Evolutionary conservation across 257 asterid species (phyloP).

Genomic region (Dorcoceras hygrometricum): DNA sequence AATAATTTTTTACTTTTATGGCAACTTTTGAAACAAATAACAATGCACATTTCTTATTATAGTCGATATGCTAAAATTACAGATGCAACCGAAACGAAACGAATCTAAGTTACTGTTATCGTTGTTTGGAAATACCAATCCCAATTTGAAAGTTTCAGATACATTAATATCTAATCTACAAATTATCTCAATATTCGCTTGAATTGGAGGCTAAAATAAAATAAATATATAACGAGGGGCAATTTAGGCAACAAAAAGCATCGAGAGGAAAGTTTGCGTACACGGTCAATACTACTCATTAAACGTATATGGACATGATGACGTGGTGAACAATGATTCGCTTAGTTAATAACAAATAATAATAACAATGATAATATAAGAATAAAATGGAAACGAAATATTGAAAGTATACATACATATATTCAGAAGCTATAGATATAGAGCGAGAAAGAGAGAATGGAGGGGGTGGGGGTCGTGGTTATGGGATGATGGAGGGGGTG

Average conservation of each 20-base stretch:
- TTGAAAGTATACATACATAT: slow-evolving; percentile 17
- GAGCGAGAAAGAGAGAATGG: slow-evolving; percentile 18
- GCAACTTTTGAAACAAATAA: no score
- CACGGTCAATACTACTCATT: slow-evolving; percentile 58
- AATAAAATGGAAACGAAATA: not conserved
- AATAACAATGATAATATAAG: no score
- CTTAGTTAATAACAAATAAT: slow-evolving; percentile 1
- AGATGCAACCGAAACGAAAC: no score
- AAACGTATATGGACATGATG: slow-evolving; percentile 32
- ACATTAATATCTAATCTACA: no score
- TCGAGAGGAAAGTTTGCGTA: slow-evolving; percentile 47
- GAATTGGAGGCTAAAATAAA: not conserved
- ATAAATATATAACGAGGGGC: slow-evolving; percentile 17
- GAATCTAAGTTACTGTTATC: no score
- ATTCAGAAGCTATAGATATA: slow-evolving; percentile 29
- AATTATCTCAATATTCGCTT: no score
- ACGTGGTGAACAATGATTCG: slow-evolving; percentile 46
- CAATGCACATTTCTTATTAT: no score
- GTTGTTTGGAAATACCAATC: no score
- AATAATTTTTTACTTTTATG: no score
- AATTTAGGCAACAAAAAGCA: slow-evolving; percentile 26
- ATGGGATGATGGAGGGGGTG: slow-evolving; percentile 56
- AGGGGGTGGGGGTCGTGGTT: slow-evolving; percentile 25
- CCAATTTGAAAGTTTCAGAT: no score
- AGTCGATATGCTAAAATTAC: no score